Evolutionary conservation across 345 rosid genomes (phyloP), one percentile per base, ranked within the genome.

Genomic region (Syzygium oleosum): DNA sequence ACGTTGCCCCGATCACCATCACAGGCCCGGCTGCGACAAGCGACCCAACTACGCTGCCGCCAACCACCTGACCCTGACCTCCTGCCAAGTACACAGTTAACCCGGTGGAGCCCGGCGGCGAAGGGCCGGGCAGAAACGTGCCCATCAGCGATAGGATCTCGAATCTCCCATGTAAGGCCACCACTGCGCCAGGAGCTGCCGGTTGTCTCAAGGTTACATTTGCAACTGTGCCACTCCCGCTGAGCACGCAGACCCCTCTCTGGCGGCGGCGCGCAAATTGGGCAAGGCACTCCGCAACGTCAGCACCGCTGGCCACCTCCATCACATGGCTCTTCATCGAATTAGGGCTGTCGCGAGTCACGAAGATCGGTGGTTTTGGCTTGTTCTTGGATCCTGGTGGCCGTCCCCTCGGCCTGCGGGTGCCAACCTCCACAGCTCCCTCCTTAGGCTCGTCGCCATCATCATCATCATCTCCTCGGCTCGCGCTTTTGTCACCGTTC

Each of bases 341-440:
- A 91, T 97, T 96, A 23, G 99, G 97, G 87, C 98, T 97, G 90
- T 97, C 99, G n/a, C 97, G 88, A n/a, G 99, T 95, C 84, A 97
- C 95, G 17, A 97, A 94, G 43, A 96, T 95, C 3, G 98, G 97
- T 3, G 98, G 98, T 84, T 94, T 97, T 1, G 96, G 92, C 87
- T 95, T 97, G 94, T 97, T 97, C 89, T 95, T 97, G 12, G 99
- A 97, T n/a, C 99, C 98, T 0, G 98, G 92, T 3, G 99, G 99
- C 11, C 99, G 94, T 1, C 99, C 99, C 65, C 99, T 92, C 10
- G 98, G 96, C 84, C 99, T 88, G 25, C 98, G 93, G 12, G 83
- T 90, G 93, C 9, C 89, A 85, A 84, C 92, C 78, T 65, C 92
- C 92, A 3, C 91, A 86, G 0, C 80, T 54, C 23, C 84, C 43